Evolutionary conservation across 1,139 yeast genomes (phyloP), one percentile per base, ranked within the genome.

Genomic region (Candida sanyaensis): DNA sequence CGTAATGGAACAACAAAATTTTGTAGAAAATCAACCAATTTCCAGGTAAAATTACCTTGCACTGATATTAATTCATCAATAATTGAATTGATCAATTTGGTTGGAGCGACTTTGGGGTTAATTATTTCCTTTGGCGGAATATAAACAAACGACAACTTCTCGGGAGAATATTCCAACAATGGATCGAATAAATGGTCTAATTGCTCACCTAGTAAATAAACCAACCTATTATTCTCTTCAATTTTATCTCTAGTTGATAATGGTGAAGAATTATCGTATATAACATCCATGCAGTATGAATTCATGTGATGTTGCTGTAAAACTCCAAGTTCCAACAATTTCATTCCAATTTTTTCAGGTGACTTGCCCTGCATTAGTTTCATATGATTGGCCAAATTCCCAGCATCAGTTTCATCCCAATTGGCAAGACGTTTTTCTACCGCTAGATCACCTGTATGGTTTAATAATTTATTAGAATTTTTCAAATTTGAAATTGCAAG

Each of bases 131-230:
- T 50, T 39, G 1, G 43, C 0, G 84, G 81, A 30, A 62, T 73
- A 60, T 92, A 92, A 1, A 79, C 72, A 46, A 79, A 75, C 52
- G 87, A 91, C 44, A 96, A 80, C 33, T 84, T 83, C 63, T 92
- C 97, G 0, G 98, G 98, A 0, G 96, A 88, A 63, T 92, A 92
- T 63, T 92, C 97, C 7, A 89, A 77, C 45, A 91, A 68, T 0
- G 97, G 97, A 60, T 92, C 96, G 65, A 92, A 92, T 37, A 92
- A 67, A 56, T 88, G 95, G 21, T 48, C 50, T 43, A 90, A 70
- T 64, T 92, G 97, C 42, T 84, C 85, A 0, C 98, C 98, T 26
- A 92, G 66, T 38, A 86, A 63, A 51, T 77, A 84, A 0, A 91
- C 97, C 29, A 92, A 64, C 50, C 75, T 81, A 59, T 92, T 90